These are phyloP conservation scores for Castanea sativa DNA, from an alignment of 306 rosid genomes.

Conservation along the genomic window DNA sequence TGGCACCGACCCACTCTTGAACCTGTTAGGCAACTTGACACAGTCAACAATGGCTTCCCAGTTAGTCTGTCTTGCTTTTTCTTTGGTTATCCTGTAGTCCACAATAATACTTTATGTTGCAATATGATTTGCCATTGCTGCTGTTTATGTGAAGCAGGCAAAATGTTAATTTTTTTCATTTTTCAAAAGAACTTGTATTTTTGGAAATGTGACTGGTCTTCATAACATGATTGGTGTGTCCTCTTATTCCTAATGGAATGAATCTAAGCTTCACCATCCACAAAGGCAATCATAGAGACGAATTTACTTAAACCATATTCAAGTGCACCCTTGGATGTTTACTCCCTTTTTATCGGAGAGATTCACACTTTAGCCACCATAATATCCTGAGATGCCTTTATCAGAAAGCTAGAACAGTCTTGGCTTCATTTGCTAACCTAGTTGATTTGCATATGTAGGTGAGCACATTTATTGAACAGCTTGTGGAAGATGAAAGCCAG, in stretches of 20 bases:
- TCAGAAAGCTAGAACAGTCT: background rate
- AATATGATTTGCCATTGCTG: background rate
- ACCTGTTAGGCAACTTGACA: constrained; percentile 70
- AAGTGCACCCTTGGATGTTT: background rate
- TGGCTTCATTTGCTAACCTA: constrained; percentile 8
- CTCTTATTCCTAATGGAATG: background rate
- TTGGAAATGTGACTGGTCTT: background rate
- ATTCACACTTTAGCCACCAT: background rate
- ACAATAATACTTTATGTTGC: background rate
- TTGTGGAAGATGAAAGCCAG: constrained; percentile 90
- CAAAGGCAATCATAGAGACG: background rate
- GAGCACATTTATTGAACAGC: constrained; percentile 74
- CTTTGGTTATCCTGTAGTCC: constrained; percentile 2
- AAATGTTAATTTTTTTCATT: background rate
- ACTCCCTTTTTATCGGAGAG: background rate
- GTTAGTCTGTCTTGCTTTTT: constrained; percentile 40
- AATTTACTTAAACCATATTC: background rate
- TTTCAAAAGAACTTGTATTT: constrained; percentile 1
- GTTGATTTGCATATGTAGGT: constrained; percentile 50
- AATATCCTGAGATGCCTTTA: constrained; percentile 3
- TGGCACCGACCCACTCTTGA: constrained; percentile 74
- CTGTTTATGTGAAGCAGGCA: constrained; percentile 1
- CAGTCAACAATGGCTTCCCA: constrained; percentile 52
- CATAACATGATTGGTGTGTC: background rate
- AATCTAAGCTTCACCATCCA: background rate